phyloP scores from a whole-genome alignment of 2,329 filamentous ascomycete genomes.

The Alternaria triticimaculans region DNA sequence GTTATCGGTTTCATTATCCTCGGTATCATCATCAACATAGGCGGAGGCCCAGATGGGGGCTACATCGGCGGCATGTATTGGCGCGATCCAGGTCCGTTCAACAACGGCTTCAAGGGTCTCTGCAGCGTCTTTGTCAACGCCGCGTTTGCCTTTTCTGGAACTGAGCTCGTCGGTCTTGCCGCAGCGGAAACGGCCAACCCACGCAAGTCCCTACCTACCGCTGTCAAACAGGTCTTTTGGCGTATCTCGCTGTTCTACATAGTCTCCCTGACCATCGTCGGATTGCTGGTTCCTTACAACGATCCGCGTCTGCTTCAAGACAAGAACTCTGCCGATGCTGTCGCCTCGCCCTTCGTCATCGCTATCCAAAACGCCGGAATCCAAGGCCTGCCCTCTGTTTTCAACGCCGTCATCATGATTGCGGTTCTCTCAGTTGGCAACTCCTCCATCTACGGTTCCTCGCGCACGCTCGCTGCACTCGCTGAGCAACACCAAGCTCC shows the following conservation, averaged over 20 bases:
- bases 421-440: constrained; percentile 91
- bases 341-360: constrained; percentile 90
- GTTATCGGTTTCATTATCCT: constrained; percentile 90
- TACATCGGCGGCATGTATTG: constrained; percentile 85
- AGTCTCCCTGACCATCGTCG: constrained; percentile 79
- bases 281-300: constrained; percentile 79
- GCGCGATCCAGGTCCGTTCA: constrained; percentile 80
- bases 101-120: constrained; percentile 83
- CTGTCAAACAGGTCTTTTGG: constrained; percentile 96
- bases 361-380: constrained; percentile 87
- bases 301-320: constrained; percentile 68
- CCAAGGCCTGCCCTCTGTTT: constrained; percentile 78
- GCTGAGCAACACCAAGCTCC: constrained; percentile 76
- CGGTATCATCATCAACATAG: constrained; percentile 84
- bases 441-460: constrained; percentile 89
- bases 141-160: constrained; percentile 77
- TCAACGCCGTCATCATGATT: constrained; percentile 94
- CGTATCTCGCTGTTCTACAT: constrained; percentile 78
- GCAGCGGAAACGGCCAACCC: constrained; percentile 82
- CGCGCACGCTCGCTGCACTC: constrained; percentile 85
- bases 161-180: constrained; percentile 77
- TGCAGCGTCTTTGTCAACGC: constrained; percentile 79
- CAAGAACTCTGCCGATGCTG: constrained; percentile 66
- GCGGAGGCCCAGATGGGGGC: constrained; percentile 65
- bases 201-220: constrained; percentile 83